Evolutionary conservation across 192 early-diverging fungal genomes (phyloP).

Genomic region (Backusella mclennaniae): DNA sequence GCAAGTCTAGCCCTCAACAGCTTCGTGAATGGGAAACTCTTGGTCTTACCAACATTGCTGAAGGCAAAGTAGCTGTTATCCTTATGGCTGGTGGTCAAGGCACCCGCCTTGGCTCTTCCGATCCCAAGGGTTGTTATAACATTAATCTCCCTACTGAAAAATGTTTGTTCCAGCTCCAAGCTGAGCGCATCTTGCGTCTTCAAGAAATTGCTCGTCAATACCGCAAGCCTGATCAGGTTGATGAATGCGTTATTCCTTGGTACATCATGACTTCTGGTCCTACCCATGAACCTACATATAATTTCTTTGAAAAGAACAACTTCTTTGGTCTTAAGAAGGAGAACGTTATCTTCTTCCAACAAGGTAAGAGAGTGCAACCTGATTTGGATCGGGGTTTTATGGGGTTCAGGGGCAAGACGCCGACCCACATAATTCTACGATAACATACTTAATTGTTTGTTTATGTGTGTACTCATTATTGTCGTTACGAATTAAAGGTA

Average conservation of each 20-base stretch:
- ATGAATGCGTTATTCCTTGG: constrained; percentile 86
- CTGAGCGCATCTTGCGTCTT: constrained; percentile 85
- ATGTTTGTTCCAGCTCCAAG: constrained; percentile 92
- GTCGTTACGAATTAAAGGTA: constrained; percentile 45
- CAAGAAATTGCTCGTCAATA: constrained; percentile 60
- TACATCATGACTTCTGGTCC: constrained; percentile 99
- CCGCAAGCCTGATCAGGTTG: constrained; percentile 26
- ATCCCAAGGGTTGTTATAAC: constrained; percentile 94
- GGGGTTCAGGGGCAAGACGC: not conserved
- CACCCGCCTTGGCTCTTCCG: constrained; percentile 76
- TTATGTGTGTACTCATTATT: constrained; percentile 1
- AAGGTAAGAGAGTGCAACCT: constrained; percentile 49
- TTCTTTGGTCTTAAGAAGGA: constrained; percentile 86
- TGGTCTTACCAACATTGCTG: constrained; percentile 78
- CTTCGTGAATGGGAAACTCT: constrained; percentile 65
- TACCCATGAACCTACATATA: constrained; percentile 75
- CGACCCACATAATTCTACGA: not conserved
- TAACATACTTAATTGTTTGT: constrained; percentile 3
- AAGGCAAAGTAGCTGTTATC: constrained; percentile 92
- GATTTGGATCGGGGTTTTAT: constrained; percentile 7
- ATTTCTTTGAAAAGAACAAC: constrained; percentile 74
- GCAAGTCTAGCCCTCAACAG: constrained; percentile 52
- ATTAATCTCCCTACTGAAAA: constrained; percentile 87
- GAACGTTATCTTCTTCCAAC: constrained; percentile 95
- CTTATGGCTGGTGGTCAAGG: constrained; percentile 92